Evolutionary conservation across 306 rosid species (phyloP), one percentile per base, ranked within the genome.

Genomic region (Gillenia trifoliata): DNA sequence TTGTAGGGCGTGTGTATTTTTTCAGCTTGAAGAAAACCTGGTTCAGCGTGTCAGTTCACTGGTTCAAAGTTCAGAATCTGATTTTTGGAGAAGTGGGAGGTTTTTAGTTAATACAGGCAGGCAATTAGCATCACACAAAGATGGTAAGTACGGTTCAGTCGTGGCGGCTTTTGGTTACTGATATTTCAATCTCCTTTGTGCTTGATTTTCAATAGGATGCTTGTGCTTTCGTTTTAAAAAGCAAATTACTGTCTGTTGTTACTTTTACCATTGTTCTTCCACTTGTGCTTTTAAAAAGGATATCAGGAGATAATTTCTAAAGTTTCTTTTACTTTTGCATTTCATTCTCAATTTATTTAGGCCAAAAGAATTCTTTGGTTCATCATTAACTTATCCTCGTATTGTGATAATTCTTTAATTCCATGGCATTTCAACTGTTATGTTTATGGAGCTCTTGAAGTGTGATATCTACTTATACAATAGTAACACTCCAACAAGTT

Each of bases 51-150:
- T 89, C 81, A 83, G 76, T 79, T 73, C 82, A 55, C 83, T 93
- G 80, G 85, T 88, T 85, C 89, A 84, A 43, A 81, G 80, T 77
- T 67, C 92, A 56, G 86, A 85, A 74, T 78, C 84, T 76, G 86
- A 88, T 64, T 89, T 93, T 78, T 93, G 98, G 98, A 88, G 95
- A 79, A 88, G 74, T 84, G 93, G 98, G 78, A 90, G 98, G 85
- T 90, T 93, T 86, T 72, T 93, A 70, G 93, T 89, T 64, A 79
- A 86, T 70, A 71, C 85, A 34, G 97, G 96, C 75, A 85, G 86
- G 75, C 96, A 85, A 79, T 77, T 93, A 72, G 98, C 84, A 71
- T 89, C 89, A 16, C 86, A 90, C 78, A 93, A 88, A 80, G 95
- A 93, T 77, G 98, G 98, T 93, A 81, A 83, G 96, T 47, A 65